These are phyloP conservation scores for Fusarium coicis DNA, from an alignment of 2,329 filamentous ascomycete genomes.

Conservation along the genomic window DNA sequence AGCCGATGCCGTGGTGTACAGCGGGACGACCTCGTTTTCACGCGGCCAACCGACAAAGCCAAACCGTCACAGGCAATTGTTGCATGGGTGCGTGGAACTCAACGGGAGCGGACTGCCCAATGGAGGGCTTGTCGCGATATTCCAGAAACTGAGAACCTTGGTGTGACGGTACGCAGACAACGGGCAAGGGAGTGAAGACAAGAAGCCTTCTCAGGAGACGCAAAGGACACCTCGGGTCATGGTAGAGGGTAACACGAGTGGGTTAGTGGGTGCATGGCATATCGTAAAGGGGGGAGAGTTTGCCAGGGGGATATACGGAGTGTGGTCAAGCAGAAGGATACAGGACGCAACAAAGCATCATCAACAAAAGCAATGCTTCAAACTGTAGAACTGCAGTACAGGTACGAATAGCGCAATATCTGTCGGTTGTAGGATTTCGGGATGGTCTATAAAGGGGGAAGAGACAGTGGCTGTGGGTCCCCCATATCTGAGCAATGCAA, in stretches of 20 bases:
- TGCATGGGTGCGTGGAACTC: conserved; percentile 22
- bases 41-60: conserved; percentile 23
- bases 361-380: conserved; percentile 1
- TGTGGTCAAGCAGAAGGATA: conserved; percentile 15
- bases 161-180: conserved; percentile 25
- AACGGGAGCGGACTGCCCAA: conserved; percentile 32
- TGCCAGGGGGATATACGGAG: conserved; percentile 3
- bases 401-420: conserved; percentile 3
- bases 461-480: neutral
- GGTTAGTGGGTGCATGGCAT: conserved; percentile 12
- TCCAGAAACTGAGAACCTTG: conserved; percentile 27
- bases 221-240: conserved; percentile 6
- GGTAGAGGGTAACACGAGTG: conserved; percentile 27
- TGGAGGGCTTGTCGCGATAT: conserved; percentile 41
- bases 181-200: conserved; percentile 18
- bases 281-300: neutral
- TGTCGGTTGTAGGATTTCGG: neutral
- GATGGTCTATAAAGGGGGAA: conserved; percentile 5
- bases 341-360: conserved; percentile 7
- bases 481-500: conserved; percentile 19
- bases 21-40: conserved; percentile 40
- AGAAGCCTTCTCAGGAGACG: conserved; percentile 1
- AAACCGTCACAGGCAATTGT: conserved; percentile 16
- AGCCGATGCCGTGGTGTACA: conserved; percentile 37
- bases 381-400: conserved; percentile 9